phyloP scores from a whole-genome alignment of 1,284 basidiomycete species.

The Kwoniella shivajii region DNA sequence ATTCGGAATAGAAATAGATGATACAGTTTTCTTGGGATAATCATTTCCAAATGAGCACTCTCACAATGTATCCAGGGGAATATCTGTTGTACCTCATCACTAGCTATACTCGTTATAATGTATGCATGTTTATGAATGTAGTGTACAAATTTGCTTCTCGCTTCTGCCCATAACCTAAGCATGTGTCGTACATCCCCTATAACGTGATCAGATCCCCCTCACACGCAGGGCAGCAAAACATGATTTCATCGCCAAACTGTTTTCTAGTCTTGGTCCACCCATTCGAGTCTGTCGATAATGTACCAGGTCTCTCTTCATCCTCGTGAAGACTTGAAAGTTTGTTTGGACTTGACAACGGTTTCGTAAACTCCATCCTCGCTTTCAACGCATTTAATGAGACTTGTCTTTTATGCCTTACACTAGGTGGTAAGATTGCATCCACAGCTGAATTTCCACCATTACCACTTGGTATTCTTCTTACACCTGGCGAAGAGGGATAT shows the following conservation, averaged over 20 bases:
- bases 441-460: constrained; percentile 31
- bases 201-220: constrained; percentile 51
- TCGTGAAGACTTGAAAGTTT: constrained; percentile 19
- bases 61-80: too few relatives aligned
- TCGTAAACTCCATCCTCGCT: constrained; percentile 68
- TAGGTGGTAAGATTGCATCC: constrained; percentile 70
- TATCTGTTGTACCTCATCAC: too few relatives aligned
- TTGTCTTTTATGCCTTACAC: constrained; percentile 78
- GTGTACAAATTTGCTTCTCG: too few relatives aligned
- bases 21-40: constrained; percentile 52
- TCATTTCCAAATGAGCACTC: too few relatives aligned
- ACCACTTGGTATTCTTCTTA: background rate
- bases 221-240: constrained; percentile 54
- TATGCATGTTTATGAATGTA: too few relatives aligned
- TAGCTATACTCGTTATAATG: too few relatives aligned
- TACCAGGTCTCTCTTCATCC: constrained; percentile 15
- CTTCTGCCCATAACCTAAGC: too few relatives aligned
- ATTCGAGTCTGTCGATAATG: too few relatives aligned
- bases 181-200: too few relatives aligned
- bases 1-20: constrained; percentile 58
- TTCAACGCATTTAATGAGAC: constrained; percentile 85
- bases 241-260: constrained; percentile 55
- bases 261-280: constrained; percentile 14
- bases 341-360: constrained; percentile 48
- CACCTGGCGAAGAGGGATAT: constrained; percentile 14